Evolutionary conservation across 306 rosid species (phyloP), one percentile per base, ranked within the genome.

Genomic region (Citrullus colocynthis): DNA sequence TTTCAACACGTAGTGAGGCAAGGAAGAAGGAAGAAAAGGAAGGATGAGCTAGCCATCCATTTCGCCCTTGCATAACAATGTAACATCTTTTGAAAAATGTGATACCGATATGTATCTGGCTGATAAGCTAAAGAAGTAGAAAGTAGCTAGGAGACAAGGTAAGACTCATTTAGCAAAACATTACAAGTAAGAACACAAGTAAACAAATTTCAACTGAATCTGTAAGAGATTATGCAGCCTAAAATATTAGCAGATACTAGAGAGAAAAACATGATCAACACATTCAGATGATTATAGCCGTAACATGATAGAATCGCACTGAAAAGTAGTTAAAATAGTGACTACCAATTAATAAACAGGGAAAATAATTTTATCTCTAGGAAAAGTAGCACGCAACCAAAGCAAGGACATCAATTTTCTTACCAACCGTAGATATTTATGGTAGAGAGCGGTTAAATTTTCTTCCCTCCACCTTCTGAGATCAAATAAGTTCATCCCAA

Each of bases 401-500:
- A 75, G 60, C 73, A 67, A 37, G 41, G 11, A 64, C 36, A 42
- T 74, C 14, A 49, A 65, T 42, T 78, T 41, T 60, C 88, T 82
- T 91, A 96, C 99, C 99, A 85, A 75, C 81, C 82, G 88, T 89
- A 89, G 80, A 86, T 88, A 91, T 54, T 83, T 83, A 79, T 85
- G 89, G 85, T 89, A 96, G 77, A 86, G 80, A 60, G 80, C 79
- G 76, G 93, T 96, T 81, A 96, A 80, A 80, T 91, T 84, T 58
- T 87, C 86, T 79, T 78, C 83, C 82, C 96, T 93, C 99, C 99
- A 96, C 82, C 85, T 85, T 36, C 79, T 86, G 78, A 96, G 91
- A 85, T 96, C 91, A 84, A 90, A 91, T 79, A 96, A 67, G 83
- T 96, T 96, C 92, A 93, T 80, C 83, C 99, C 99, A 82, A 93